These are phyloP conservation scores for Ceratocystis colombiana DNA, from an alignment of 2,329 filamentous ascomycete genomes.

Conservation along the genomic window DNA sequence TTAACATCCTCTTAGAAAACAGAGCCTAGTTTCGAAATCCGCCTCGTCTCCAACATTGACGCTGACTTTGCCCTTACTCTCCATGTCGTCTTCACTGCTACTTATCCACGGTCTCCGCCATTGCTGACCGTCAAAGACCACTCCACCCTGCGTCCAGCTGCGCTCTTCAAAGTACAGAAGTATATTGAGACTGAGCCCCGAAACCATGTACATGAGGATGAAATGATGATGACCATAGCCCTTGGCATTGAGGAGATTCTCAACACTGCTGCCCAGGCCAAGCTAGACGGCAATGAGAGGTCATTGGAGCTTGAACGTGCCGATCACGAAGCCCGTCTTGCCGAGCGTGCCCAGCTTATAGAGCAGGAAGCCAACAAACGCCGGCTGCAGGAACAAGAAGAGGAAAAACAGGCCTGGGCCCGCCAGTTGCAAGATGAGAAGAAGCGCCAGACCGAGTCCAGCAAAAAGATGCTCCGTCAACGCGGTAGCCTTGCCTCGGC, in stretches of 20 bases:
- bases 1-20: constrained; percentile 48
- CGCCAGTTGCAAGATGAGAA: constrained; percentile 65
- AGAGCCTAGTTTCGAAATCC: constrained; percentile 73
- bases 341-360: constrained; percentile 48
- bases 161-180: constrained; percentile 58
- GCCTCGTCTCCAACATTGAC: constrained; percentile 63
- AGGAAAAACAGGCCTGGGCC: constrained; percentile 60
- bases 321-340: constrained; percentile 64
- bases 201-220: constrained; percentile 43
- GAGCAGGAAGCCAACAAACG: constrained; percentile 44
- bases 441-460: constrained; percentile 54
- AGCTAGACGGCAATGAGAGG: constrained; percentile 62
- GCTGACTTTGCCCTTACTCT: constrained; percentile 60
- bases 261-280: constrained; percentile 73
- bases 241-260: constrained; percentile 63
- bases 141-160: constrained; percentile 56
- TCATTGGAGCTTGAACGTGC: constrained; percentile 84
- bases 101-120: constrained; percentile 78
- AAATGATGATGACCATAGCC: constrained; percentile 57
- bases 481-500: constrained; percentile 29
- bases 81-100: constrained; percentile 73
- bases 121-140: constrained; percentile 58
- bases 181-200: constrained; percentile 50
- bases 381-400: constrained; percentile 47
- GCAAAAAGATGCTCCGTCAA: constrained; percentile 47